Evolutionary conservation across 2,329 filamentous ascomycete genomes (phyloP), one percentile per base, ranked within the genome.

Genomic region (Aspergillus caelatus): DNA sequence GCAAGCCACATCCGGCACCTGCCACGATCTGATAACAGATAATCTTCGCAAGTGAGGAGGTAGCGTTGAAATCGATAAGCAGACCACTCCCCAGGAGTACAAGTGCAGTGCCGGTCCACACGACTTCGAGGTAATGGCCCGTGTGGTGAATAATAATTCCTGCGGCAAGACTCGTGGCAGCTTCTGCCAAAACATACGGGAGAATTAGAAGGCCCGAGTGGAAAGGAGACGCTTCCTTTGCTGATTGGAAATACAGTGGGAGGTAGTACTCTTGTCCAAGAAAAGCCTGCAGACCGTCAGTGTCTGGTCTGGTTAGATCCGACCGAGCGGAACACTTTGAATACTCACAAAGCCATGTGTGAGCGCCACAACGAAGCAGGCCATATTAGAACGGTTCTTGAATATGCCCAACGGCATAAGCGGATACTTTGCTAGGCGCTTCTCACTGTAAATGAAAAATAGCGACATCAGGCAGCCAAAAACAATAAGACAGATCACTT

Each of bases 191-290:
- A 26, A 85, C 86, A 46, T 89, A 84, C 0, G 90, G 89, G 0
- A 92, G 80, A 2, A 91, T 81, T 14, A 90, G 83, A 0, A 73
- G 68, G 69, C 83, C 83, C 0, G 87, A 91, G n/a, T 81, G 80
- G 39, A 91, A 78, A 0, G 89, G 87, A 0, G 83, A 83, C 1
- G 86, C 86, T 57, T 83, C 83, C 2, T 89, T 83, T 0, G 89
- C 89, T 3, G 88, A 84, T 73, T 94, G 91, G 60, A 92, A 89
- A 76, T 89, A 93, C 0, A 93, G 81, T 0, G 91, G 91, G 30
- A 93, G 80, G 70, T 91, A 93, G 76, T 91, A 93, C 57, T 88
- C 85, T 1, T 83, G 83, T 0, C 84, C 86, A 46, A 91, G 89
- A 74, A 90, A 90, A 39, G 87, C 84, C 70, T 88, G 80, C 61